Evolutionary conservation across 306 rosid genomes (phyloP), one percentile per base, ranked within the genome.

Genomic region (Casuarina equisetifolia): DNA sequence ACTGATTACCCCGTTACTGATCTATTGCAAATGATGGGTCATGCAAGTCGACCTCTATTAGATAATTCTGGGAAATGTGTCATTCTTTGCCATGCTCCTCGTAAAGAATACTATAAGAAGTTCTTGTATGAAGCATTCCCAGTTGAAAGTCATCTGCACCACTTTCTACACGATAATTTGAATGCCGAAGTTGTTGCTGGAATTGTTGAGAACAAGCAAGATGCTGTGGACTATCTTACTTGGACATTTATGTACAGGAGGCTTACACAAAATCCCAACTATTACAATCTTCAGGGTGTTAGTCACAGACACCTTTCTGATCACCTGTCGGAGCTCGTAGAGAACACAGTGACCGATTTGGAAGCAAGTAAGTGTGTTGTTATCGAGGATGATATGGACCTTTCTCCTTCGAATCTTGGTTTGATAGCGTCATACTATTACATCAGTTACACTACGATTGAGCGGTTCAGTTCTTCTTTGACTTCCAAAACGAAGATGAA

Each of bases 11-110:
- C 32, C 32, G 32, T 25, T 25, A 87, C 97, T 76, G 97, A 94
- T 90, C 86, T 92, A 74, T 76, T 89, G 85, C 98, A 94, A 84
- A 94, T 94, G 98, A 90, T 94, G 97, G 98, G 97, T 83, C 98
- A 88, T 89, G 97, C 97, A 17, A 90, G 97, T 86, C 91, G 98
- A 19, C 98, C 97, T 44, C 77, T 89, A 88, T 82, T 88, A 16
- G 98, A 94, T 77, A 82, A 89, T 74, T 90, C 98, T 71, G 98
- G 97, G 69, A 92, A 92, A 74, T 94, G 97, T 84, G 97, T 94
- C 84, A 92, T 94, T 79, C 89, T 92, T 82, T 94, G 98, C 78
- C 97, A 89, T 59, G 97, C 98, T 0, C 97, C 97, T 72, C 95
- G 95, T 15, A 94, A 92, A 79, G 98, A 92, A 81, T 90, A 94